Conservation (phyloP, 208 protist species). For the Histomonas meleagridis region DNA sequence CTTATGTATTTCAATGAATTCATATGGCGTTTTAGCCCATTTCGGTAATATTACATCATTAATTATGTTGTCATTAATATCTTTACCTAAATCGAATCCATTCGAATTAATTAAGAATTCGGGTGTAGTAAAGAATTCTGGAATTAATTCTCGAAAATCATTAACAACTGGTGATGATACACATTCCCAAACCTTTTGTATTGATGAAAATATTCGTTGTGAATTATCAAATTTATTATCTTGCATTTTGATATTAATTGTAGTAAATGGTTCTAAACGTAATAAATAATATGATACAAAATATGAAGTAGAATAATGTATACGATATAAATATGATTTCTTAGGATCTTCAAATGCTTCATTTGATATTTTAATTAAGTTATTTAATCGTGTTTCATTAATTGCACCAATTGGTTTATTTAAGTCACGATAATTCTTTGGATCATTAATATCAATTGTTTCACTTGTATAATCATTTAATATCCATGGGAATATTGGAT, state of each 20-base stretch:
- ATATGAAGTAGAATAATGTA: conserved; percentile 40
- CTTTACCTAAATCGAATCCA: conserved; percentile 2
- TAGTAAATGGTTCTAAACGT: conserved; percentile 45
- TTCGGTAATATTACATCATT: neutral
- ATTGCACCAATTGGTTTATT: neutral
- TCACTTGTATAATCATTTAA: conserved; percentile 46
- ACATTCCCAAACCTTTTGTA: neutral
- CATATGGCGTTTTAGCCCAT: neutral
- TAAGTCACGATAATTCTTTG: neutral
- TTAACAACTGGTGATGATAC: no score
- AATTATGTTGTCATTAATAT: neutral
- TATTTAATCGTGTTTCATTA: neutral
- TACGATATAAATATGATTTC: neutral
- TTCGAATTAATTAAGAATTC: neutral
- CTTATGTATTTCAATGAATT: neutral
- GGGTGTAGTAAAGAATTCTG: neutral
- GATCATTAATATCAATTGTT: neutral
- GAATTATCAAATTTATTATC: neutral
- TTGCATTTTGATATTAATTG: conserved; percentile 42
- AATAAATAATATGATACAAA: conserved; percentile 46
- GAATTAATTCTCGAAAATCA: neutral
- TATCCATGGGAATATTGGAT: conserved; percentile 51
- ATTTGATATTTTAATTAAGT: neutral
- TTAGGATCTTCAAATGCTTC: neutral
- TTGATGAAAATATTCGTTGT: neutral